Conservation (phyloP, 1,284 basidiomycete genomes). For the Butyriboletus appendiculatus region DNA sequence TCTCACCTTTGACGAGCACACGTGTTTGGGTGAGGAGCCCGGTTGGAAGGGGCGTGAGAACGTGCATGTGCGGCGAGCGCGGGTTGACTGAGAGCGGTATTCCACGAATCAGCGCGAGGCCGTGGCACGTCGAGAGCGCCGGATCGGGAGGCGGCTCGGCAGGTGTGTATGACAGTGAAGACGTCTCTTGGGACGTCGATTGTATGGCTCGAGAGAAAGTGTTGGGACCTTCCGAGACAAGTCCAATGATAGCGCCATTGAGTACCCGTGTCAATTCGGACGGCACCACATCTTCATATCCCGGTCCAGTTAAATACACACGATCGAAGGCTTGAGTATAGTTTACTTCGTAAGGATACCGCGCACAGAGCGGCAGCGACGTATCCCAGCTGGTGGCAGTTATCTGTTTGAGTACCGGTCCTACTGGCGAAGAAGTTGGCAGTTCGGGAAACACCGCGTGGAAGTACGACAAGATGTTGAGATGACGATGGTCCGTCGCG, state of each 20-base stretch:
- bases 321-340: conserved; percentile 54
- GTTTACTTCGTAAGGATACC: conserved; percentile 69
- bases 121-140: conserved; percentile 59
- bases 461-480: conserved; percentile 83
- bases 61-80: conserved; percentile 49
- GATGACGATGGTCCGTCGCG: conserved; percentile 72
- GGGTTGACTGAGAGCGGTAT: conserved; percentile 19
- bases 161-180: conserved; percentile 56
- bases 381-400: conserved; percentile 67
- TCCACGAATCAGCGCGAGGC: conserved; percentile 74
- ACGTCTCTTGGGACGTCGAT: background rate
- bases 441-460: conserved; percentile 56
- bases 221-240: conserved; percentile 43
- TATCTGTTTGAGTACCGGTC: conserved; percentile 29
- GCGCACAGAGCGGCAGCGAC: conserved; percentile 63
- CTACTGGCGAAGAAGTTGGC: conserved; percentile 1
- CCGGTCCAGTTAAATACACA: conserved; percentile 68
- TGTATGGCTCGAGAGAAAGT: background rate
- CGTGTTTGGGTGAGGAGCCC: conserved; percentile 41
- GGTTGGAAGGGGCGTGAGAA: conserved; percentile 74
- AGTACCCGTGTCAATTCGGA: conserved; percentile 71
- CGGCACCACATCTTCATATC: conserved; percentile 71
- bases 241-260: conserved; percentile 80
- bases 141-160: conserved; percentile 54
- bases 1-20: conserved; percentile 78